A percentile compares a stretch with the other conserved stretches of the same genome.
Conservation (phyloP, 1,284 basidiomycete genomes). For the Ganoderma resinaceum region DNA sequence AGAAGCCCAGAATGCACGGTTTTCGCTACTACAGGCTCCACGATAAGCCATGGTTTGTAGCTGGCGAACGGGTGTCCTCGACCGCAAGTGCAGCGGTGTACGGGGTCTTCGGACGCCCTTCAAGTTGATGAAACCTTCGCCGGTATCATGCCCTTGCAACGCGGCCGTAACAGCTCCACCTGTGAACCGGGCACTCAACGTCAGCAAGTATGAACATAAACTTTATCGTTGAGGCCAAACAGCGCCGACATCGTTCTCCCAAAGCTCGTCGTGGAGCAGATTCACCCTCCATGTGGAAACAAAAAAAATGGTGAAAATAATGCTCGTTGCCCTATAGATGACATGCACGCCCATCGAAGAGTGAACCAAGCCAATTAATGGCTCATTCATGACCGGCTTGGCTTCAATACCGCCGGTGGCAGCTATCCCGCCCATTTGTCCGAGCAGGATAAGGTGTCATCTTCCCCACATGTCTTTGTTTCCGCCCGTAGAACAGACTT, state of each 20-base stretch:
- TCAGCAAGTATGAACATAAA: too few species aligned
- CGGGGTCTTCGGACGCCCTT: constrained; percentile 14
- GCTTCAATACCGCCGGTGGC: too few species aligned
- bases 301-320: too few species aligned
- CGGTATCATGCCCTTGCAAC: not conserved
- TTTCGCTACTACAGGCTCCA: constrained; percentile 13
- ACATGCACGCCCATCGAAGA: too few species aligned
- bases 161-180: not conserved
- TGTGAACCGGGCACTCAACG: not conserved
- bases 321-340: too few species aligned
- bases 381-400: too few species aligned
- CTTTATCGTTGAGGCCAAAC: not conserved
- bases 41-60: constrained; percentile 22
- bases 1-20: constrained; percentile 8
- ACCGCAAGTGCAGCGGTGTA: not conserved
- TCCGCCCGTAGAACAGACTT: not conserved
- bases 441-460: too few species aligned
- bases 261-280: not conserved
- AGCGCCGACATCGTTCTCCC: not conserved
- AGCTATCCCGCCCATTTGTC: too few species aligned
- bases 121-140: not conserved
- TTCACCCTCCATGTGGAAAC: too few species aligned
- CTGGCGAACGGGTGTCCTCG: not conserved
- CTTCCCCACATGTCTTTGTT: not conserved
- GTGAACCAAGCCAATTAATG: not conserved